A percentile compares a stretch with the other conserved stretches of the same genome.
Evolutionary conservation across 2,329 filamentous ascomycete species (phyloP).

Genomic region (Arthroderma sp.): DNA sequence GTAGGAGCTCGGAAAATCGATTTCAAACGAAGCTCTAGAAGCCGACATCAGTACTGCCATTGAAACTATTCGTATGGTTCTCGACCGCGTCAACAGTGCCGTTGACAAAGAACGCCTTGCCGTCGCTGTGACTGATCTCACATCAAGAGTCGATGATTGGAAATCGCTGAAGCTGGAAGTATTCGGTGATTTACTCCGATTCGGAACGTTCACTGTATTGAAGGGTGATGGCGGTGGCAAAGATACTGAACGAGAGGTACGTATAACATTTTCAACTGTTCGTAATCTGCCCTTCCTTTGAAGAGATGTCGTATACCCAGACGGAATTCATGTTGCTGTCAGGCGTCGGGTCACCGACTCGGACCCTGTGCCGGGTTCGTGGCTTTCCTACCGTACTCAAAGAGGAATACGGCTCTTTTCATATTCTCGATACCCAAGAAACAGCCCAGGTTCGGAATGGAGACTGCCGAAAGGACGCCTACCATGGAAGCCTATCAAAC

Average conservation of each 20-base stretch:
- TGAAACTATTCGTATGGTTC: conserved; percentile 65
- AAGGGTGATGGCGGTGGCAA: conserved; percentile 62
- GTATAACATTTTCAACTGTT: conserved; percentile 19
- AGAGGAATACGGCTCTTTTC: too few species aligned
- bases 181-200: conserved; percentile 79
- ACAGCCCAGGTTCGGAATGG: too few species aligned
- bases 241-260: conserved; percentile 81
- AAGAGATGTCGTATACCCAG: neutral
- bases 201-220: conserved; percentile 82
- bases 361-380: too few species aligned
- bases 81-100: conserved; percentile 77
- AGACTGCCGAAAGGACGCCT: too few species aligned
- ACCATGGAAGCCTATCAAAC: too few species aligned
- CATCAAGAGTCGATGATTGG: conserved; percentile 84
- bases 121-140: conserved; percentile 71
- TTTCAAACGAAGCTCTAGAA: conserved; percentile 55
- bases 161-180: conserved; percentile 80
- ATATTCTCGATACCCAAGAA: too few species aligned
- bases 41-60: conserved; percentile 64
- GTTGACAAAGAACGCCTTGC: conserved; percentile 77
- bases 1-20: conserved; percentile 77
- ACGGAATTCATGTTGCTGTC: too few species aligned
- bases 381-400: too few species aligned
- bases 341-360: too few species aligned
- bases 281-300: neutral